Percentiles rank a stretch among this genome's conserved stretches.
Evolutionary conservation across 75 land plant genomes (phyloP).

Genomic region (Pinus taeda): DNA sequence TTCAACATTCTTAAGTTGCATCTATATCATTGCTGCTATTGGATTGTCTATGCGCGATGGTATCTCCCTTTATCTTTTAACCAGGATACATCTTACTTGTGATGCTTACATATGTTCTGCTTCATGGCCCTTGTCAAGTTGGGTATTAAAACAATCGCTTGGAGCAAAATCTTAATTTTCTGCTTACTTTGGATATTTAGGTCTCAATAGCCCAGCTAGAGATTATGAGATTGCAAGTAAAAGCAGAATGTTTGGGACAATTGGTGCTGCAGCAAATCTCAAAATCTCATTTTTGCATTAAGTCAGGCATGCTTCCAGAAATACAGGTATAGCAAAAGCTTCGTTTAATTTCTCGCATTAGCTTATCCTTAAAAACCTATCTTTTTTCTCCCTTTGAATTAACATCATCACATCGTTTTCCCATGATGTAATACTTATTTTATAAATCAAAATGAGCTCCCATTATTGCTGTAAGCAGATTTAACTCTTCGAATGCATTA

Average conservation of each 20-base stretch:
- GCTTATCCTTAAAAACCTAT: neutral
- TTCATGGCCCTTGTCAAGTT: neutral
- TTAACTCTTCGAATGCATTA: neutral
- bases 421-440: neutral
- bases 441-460: neutral
- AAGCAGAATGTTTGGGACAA: conserved; percentile 36
- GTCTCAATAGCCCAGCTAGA: conserved; percentile 6
- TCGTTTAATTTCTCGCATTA: too few relatives aligned
- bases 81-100: neutral
- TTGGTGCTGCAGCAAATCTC: neutral
- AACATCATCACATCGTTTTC: neutral
- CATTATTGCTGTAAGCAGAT: neutral
- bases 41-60: neutral
- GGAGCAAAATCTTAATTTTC: neutral
- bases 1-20: neutral
- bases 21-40: neutral
- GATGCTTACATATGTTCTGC: neutral
- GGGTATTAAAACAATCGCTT: neutral
- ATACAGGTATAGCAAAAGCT: neutral
- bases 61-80: neutral
- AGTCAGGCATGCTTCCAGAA: neutral
- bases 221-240: conserved; percentile 44
- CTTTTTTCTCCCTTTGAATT: neutral
- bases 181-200: neutral
- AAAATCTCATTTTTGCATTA: neutral